Evolutionary conservation across 2,329 filamentous ascomycete genomes (phyloP), one percentile per base, ranked within the genome.

Genomic region (Aureobasidium leucospermi): DNA sequence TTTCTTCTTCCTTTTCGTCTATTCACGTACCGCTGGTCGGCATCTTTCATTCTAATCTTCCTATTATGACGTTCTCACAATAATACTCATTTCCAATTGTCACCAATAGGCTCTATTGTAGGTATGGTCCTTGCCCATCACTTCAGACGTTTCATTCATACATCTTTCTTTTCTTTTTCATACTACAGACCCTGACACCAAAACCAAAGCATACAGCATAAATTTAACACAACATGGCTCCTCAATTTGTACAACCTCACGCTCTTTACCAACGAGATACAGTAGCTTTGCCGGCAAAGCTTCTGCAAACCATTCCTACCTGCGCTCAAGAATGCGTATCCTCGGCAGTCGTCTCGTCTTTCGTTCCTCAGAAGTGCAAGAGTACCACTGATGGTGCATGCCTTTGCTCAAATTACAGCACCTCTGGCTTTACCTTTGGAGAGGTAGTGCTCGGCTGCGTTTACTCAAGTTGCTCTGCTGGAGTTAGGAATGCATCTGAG

Each of bases 361-460:
- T 63, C 47, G 38, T 59, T 3, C 52, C 62, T 2, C 29, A 38
- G 41, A 16, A 55, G 3, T 60, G 48, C 39, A 68, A 67, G 34
- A 46, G 60, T 3, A 41, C 57, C 6, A 55, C 60, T 46, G 64
- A 68, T 45, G 55, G 67, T 10, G 55, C 60, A 1, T 72, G 70
- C 58, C 58, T 72, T 8, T 72, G 70, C 61, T 65, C 64, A 23
- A 41, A 63, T 31, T 71, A 71, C 61, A 69, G 68, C 62, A 59
- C 62, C 11, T 39, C 67, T 38, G 69, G 69, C 11, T 68, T 63
- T 52, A 69, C 69, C 2, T 61, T 73, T 9, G 71, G 71, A 29
- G 71, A 73, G 59, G 60, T 70, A 6, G 69, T 67, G 9, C 56
- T 63, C 11, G 45, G 48, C 6, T 65, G 64, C 51, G 56, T 63